Conservation (phyloP, 1,284 basidiomycete genomes). For the Malassezia cuniculi region DNA sequence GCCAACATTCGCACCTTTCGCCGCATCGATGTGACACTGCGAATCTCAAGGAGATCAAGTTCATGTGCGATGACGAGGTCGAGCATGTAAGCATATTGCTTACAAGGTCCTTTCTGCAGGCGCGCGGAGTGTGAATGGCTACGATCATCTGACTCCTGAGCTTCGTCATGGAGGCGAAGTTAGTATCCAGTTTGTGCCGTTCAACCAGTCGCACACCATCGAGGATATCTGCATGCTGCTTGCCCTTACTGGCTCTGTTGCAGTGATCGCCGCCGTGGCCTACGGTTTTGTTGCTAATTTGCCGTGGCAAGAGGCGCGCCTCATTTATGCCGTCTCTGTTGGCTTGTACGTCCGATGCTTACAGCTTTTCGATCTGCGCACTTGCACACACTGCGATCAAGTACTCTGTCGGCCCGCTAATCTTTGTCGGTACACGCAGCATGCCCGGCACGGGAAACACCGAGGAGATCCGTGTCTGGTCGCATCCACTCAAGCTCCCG, state of each 20-base stretch:
- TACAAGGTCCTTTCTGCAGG: too few relatives aligned
- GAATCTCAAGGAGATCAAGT: constrained; percentile 10
- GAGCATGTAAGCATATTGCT: constrained; percentile 8
- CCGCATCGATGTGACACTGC: constrained; percentile 3
- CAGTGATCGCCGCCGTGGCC: constrained; percentile 32
- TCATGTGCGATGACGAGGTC: constrained; percentile 10
- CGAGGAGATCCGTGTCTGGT: not conserved
- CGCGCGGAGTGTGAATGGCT: too few relatives aligned
- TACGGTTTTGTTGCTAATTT: constrained; percentile 38
- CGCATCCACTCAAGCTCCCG: not conserved
- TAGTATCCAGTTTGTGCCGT: constrained; percentile 25
- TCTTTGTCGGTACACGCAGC: constrained; percentile 34
- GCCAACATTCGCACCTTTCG: too few relatives aligned
- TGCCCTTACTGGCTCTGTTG: constrained; percentile 24
- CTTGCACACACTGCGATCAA: constrained; percentile 19
- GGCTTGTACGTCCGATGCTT: constrained; percentile 15
- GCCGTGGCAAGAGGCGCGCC: constrained; percentile 36
- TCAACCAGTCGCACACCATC: constrained; percentile 30
- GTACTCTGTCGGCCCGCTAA: constrained; percentile 24
- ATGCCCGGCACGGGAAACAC: constrained; percentile 19
- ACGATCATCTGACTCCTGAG: too few relatives aligned
- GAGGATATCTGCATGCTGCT: constrained; percentile 29
- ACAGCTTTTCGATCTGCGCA: constrained; percentile 21
- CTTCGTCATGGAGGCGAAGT: too few relatives aligned
- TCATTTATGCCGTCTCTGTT: constrained; percentile 21